Base-by-base conservation (phyloP, 257 asterid genomes). In the Leptodermis oblonga region DNA sequence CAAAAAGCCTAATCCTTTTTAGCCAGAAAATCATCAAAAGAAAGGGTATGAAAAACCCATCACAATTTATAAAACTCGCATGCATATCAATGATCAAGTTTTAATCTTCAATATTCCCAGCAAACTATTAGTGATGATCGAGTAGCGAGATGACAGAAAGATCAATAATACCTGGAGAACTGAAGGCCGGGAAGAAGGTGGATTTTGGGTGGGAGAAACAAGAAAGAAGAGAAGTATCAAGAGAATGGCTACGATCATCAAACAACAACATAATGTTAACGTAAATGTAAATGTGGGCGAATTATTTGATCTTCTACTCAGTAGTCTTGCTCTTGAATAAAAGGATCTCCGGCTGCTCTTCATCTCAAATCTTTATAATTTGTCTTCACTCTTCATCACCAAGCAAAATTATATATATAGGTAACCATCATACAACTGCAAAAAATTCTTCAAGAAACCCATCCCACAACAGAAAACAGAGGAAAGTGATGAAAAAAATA, bases 151-250 rank as follows among this genome's bases (percentile, higher is more conserved):
- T 51, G 28, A 51, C 26, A 18, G 56, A 51, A 51, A 8, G 15
- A 20, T 23, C 22, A 63, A n/a, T n/a, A 56, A 62, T 42, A 64
- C 69, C 69, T 64, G 23, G 4, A 64, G 69, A 41, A 64, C 42
- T 17, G 39, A 43, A 42, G 37, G 69, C 14, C 34, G 17, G 55
- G 23, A 14, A 25, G 31, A 22, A 20, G 69, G 26, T 64, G 54
- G 53, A 26, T 23, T 64, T 42, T 42, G 66, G 18, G 25, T 39
- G 8, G 37, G 33, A 64, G 30, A 42, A 42, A 42, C 53, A 13
- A 23, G 69, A 37, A 41, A 22, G 34, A 62, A 39, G 15, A 61
- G 20, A 6, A 63, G 53, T 41, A 64, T 64, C 54, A 64, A 41
- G 69, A 64, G 25, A 42, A 43, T 5, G 54, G 53, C 5, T 64